Evolutionary conservation across 768 basidiomycete genomes (phyloP).

Genomic region (Boletus speciosus): DNA sequence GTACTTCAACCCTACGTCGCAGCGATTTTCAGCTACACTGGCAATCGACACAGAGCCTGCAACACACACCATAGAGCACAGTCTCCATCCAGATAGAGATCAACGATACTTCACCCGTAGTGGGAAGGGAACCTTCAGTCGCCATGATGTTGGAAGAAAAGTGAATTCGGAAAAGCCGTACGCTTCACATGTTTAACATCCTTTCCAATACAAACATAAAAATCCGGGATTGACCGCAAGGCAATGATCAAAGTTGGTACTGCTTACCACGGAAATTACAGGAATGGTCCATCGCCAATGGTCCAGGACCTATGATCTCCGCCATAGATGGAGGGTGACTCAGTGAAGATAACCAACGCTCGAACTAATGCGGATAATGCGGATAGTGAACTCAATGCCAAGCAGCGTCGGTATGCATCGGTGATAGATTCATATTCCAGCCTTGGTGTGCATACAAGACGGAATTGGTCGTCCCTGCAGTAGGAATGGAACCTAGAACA

Average conservation of each 20-base stretch:
- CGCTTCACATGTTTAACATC: slow-evolving; percentile 1
- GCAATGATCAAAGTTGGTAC: background rate
- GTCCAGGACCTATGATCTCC: background rate
- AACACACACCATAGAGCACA: slow-evolving; percentile 13
- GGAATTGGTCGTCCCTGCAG: background rate
- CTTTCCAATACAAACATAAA: background rate
- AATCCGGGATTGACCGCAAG: background rate
- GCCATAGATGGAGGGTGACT: background rate
- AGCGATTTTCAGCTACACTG: background rate
- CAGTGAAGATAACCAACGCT: background rate
- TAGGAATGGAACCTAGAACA: background rate
- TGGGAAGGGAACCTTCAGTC: background rate
- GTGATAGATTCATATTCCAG: too few species aligned
- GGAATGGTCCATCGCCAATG: too few species aligned
- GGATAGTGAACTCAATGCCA: background rate
- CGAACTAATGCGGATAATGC: background rate
- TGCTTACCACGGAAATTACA: background rate
- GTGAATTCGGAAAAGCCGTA: background rate
- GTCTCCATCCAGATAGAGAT: slow-evolving; percentile 17
- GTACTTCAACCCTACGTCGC: slow-evolving; percentile 7
- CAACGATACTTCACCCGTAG: slow-evolving; percentile 12
- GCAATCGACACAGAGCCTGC: background rate
- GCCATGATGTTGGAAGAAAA: slow-evolving; percentile 4
- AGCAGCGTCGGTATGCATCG: too few species aligned
- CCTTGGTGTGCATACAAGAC: background rate